phyloP scores from a whole-genome alignment of 164 flowering plant species.

The Nymphaea colorata region DNA sequence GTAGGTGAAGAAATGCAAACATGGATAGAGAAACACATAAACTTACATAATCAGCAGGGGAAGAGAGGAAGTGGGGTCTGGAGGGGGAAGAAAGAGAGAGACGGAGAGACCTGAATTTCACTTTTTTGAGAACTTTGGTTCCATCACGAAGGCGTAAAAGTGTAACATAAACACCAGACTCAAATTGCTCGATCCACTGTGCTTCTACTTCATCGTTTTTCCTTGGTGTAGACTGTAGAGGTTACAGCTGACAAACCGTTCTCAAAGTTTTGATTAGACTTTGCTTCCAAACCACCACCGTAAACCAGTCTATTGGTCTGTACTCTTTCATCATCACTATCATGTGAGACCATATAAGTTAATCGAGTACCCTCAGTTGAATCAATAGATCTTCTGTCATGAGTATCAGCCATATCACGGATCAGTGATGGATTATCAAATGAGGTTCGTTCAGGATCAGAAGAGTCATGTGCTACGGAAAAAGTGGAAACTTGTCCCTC shows the following conservation, averaged over 20 bases:
- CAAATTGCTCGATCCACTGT: constrained; percentile 65
- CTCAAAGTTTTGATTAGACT: constrained; percentile 17
- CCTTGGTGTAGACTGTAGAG: constrained; percentile 10
- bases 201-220: constrained; percentile 20
- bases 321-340: constrained; percentile 6
- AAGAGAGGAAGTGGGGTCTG: too few species aligned
- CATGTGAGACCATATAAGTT: constrained; percentile 4
- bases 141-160: constrained; percentile 37
- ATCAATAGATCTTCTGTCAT: constrained; percentile 9
- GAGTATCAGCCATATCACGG: constrained; percentile 9
- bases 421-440: constrained; percentile 7
- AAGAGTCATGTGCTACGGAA: constrained; percentile 9
- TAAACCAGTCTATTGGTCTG: constrained; percentile 14
- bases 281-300: constrained; percentile 14
- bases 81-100: too few species aligned
- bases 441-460: constrained; percentile 11
- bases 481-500: constrained; percentile 16
- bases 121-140: constrained; percentile 55
- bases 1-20: too few species aligned
- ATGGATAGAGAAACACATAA: too few species aligned
- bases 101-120: constrained; percentile 70
- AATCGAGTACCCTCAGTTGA: constrained; percentile 7
- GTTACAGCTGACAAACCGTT: constrained; percentile 13
- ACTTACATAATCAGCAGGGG: too few species aligned
- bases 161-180: constrained; percentile 82